These are phyloP conservation scores for Cadophora malorum DNA, from an alignment of 2,329 filamentous ascomycete genomes.

Conservation along the genomic window DNA sequence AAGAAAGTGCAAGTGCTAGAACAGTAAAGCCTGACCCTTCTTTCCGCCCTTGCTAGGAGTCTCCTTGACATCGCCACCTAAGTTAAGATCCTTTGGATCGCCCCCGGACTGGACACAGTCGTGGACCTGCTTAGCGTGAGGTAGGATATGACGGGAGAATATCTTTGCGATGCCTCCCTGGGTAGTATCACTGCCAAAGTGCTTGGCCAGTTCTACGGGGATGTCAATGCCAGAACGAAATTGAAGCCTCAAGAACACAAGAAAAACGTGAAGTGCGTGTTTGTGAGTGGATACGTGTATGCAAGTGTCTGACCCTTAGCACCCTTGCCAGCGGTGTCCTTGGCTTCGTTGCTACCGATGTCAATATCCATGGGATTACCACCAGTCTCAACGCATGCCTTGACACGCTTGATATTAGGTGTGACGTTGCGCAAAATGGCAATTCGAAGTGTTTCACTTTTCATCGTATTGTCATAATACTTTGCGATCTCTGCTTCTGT, in stretches of 20 bases:
- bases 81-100: conserved; percentile 36
- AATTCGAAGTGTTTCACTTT: conserved; percentile 2
- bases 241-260: conserved; percentile 1
- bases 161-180: conserved; percentile 41
- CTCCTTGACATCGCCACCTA: conserved; percentile 10
- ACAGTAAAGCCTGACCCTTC: conserved; percentile 17
- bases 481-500: conserved; percentile 15
- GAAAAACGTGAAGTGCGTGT: conserved; percentile 18
- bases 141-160: conserved; percentile 5
- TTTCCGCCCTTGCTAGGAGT: conserved; percentile 1
- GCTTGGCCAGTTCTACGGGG: conserved; percentile 20
- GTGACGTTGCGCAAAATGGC: conserved; percentile 18
- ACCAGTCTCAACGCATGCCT: conserved; percentile 9
- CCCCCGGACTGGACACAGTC: conserved; percentile 11
- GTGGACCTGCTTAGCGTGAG: conserved; percentile 5
- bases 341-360: conserved; percentile 1
- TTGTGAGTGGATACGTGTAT: background rate
- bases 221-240: conserved; percentile 18
- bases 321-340: conserved; percentile 14
- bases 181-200: conserved; percentile 57
- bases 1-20: conserved; percentile 14
- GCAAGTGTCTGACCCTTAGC: background rate
- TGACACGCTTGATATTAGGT: conserved; percentile 12
- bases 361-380: conserved; percentile 19
- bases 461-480: conserved; percentile 16